Evolutionary conservation across 164 flowering plant genomes (phyloP), one percentile per base, ranked within the genome.

Genomic region (Piper longum): DNA sequence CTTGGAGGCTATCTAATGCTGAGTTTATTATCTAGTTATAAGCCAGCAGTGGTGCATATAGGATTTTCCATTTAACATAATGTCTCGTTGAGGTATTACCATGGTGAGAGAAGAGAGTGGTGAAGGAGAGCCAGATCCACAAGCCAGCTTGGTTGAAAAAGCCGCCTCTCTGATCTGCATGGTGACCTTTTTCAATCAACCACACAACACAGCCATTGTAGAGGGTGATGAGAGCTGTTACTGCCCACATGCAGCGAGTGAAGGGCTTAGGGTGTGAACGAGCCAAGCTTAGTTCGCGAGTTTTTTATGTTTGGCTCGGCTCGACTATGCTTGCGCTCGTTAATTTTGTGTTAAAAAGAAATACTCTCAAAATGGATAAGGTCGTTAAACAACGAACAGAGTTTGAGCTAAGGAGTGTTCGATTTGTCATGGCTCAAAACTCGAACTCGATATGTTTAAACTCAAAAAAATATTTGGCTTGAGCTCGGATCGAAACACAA

Each of bases 261-360:
- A 75, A 75, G 45, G 81, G 79, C 62, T 65, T 66, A 69, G 73
- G 6, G 59, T 75, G 68, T 26, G 73, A 5, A 76, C 78, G 75
- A 45, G 71, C 60, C 43, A 52, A 59, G 5, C 57, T 6, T n/a
- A n/a, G n/a, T n/a, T n/a, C n/a, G n/a, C n/a, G n/a, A n/a, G n/a
- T n/a, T n/a, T n/a, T n/a, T n/a, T n/a, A n/a, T n/a, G n/a, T n/a
- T n/a, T n/a, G n/a, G n/a, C n/a, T n/a, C n/a, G n/a, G n/a, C n/a
- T n/a, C n/a, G n/a, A n/a, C n/a, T n/a, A n/a, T n/a, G n/a, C n/a
- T n/a, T n/a, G n/a, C n/a, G n/a, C n/a, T n/a, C n/a, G n/a, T n/a
- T n/a, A n/a, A n/a, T n/a, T n/a, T n/a, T n/a, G n/a, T n/a, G n/a
- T n/a, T n/a, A n/a, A n/a, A n/a, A n/a, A n/a, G n/a, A n/a, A n/a